Evolutionary conservation across 1,139 yeast species (phyloP), one percentile per base, ranked within the genome.

Genomic region (Pichia sp.): DNA sequence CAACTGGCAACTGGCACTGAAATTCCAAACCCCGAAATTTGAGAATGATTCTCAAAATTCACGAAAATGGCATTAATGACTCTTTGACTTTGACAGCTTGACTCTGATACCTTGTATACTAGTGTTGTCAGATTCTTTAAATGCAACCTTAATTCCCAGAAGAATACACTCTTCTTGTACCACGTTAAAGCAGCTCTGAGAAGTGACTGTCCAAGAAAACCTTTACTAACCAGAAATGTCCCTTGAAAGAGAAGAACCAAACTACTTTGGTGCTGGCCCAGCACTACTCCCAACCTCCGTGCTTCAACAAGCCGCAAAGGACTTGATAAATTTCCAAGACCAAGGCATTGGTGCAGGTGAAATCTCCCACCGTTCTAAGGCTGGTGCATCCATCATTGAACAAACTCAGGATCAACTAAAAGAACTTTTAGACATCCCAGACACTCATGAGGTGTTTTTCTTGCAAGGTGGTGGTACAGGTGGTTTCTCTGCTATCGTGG

Each of bases 391-490:
- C 42, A 79, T 91, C 33, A 79, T 91, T 49, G 80, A 86, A 47
- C 75, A 74, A 44, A 78, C 97, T 37, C 86, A 84, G 60, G 66
- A 62, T 29, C 74, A 80, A 50, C 64, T 91, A 52, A 63, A 53
- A 32, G 63, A 80, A 51, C 66, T 91, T 39, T 62, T 86, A 57
- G 58, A 67, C 40, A 73, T 91, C 35, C 98, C 97, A 22, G 94
- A 85, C 42, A 81, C 94, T 25, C 94, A 91, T 58, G 97, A 87
- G 56, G 91, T 88, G 2, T 79, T 91, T 56, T 91, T 88, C 63
- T 64, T 88, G 63, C 98, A 91, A 65, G 97, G 98, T 44, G 98
- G 98, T 43, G 98, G 97, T 44, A 88, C 97, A 35, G 82, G 87
- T 27, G 97, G 96, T 6, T 91, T 91, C 53, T 83, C 97, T 6